Conservation (phyloP, 2,329 filamentous ascomycete species). For the Verticillium nubilum region DNA sequence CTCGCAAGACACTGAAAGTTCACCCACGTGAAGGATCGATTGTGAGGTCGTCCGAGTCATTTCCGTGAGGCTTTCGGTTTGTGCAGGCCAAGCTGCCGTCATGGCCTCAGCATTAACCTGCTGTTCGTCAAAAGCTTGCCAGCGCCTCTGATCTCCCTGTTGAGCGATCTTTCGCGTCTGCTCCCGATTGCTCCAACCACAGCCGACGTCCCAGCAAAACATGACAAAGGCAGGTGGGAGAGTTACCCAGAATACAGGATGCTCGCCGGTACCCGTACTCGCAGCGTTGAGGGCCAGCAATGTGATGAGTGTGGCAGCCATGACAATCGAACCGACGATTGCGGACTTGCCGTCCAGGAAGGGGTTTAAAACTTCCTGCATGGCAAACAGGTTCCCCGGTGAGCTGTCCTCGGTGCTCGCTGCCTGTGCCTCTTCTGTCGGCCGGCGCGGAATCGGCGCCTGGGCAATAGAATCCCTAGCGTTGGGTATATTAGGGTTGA, state of each 20-base stretch:
- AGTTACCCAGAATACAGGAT: conserved; percentile 63
- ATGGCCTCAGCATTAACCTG: conserved; percentile 1
- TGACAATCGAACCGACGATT: conserved; percentile 56
- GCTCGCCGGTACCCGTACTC: conserved; percentile 38
- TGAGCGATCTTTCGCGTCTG: conserved; percentile 60
- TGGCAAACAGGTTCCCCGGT: conserved; percentile 38
- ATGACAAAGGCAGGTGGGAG: conserved; percentile 62
- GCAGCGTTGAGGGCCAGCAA: conserved; percentile 61
- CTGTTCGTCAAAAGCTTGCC: conserved; percentile 1
- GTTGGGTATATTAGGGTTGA: conserved; percentile 55
- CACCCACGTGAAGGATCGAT: too few species aligned
- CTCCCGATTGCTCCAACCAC: conserved; percentile 57
- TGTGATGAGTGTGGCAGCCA: conserved; percentile 61
- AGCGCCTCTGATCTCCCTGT: conserved; percentile 35
- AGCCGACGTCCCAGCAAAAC: conserved; percentile 60
- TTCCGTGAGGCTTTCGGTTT: too few species aligned
- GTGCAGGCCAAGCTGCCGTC: too few species aligned
- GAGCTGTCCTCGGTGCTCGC: not conserved
- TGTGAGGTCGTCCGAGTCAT: too few species aligned
- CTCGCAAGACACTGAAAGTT: too few species aligned
- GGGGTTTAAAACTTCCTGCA: conserved; percentile 71
- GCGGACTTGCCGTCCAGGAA: conserved; percentile 64
- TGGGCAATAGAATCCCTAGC: conserved; percentile 43
- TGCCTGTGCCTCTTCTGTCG: conserved; percentile 44
- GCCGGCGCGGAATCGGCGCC: conserved; percentile 27